Evolutionary conservation across 2,329 filamentous ascomycete genomes (phyloP).

Genomic region (Exophiala aquamarina): DNA sequence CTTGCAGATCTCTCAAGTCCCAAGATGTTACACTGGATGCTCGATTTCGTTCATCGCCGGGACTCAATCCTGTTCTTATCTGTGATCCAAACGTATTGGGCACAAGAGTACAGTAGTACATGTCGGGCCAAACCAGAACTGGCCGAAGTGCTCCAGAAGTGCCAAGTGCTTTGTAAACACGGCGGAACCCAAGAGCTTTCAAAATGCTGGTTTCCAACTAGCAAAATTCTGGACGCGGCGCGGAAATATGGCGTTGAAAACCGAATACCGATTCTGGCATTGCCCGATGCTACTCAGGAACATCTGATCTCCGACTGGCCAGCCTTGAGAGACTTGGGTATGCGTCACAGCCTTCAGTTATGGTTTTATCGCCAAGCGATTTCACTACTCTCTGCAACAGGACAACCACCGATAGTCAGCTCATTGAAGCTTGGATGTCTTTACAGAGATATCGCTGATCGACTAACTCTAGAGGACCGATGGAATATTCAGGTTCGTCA

Average conservation of each 20-base stretch:
- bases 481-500: conserved; percentile 9
- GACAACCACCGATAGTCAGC: not conserved
- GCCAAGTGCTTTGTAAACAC: too few species aligned
- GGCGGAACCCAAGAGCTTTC: too few species aligned
- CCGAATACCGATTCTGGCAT: too few species aligned
- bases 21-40: conserved; percentile 14
- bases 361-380: too few species aligned
- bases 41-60: conserved; percentile 3
- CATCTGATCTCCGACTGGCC: too few species aligned
- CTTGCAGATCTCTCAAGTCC: conserved; percentile 3
- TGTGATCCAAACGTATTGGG: conserved; percentile 10
- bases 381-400: too few species aligned
- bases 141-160: conserved; percentile 5
- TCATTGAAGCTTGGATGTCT: conserved; percentile 1
- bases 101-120: conserved; percentile 9
- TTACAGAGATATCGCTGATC: conserved; percentile 8
- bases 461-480: conserved; percentile 2
- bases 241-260: too few species aligned
- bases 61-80: conserved; percentile 11
- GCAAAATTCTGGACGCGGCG: too few species aligned
- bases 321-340: too few species aligned
- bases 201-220: too few species aligned
- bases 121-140: conserved; percentile 4
- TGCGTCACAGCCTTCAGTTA: too few species aligned
- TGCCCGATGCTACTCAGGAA: too few species aligned